Evolutionary conservation across 371 early-diverging fungal genomes (phyloP), one percentile per base, ranked within the genome.

Genomic region (Dichotomocladium elegans): DNA sequence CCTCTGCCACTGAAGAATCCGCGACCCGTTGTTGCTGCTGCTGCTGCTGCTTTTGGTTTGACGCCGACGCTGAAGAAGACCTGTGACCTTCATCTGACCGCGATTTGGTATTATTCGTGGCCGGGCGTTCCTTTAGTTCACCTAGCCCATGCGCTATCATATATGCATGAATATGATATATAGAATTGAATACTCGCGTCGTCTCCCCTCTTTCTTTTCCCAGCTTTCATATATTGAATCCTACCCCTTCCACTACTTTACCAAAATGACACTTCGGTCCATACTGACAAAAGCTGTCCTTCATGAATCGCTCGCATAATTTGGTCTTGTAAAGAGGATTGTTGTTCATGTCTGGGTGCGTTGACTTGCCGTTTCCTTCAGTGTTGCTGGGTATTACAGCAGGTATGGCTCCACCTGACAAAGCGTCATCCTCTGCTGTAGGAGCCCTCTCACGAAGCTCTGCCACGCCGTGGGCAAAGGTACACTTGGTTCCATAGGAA

Each of bases 221-320:
- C 43, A 14, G n/a, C n/a, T n/a, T n/a, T n/a, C n/a, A n/a, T n/a
- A n/a, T n/a, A n/a, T n/a, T n/a, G n/a, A n/a, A n/a, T n/a, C n/a
- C n/a, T 14, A 7, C 31, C 10, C 24, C 28, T 29, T 28, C 24
- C 14, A 19, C 31, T 29, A 31, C 33, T 67, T 47, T 70, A 54
- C 91, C 93, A 76, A 90, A 93, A 62, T 89, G 88, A 72, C 93
- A 93, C 53, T 87, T 86, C 14, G 81, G 82, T 19, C 88, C 88
- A 60, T 90, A 93, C 45, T 90, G 92, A 59, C 90, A 91, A 40
- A 83, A 87, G 41, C 80, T 83, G 24, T 89, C 89, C 55, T 77
- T 83, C 72, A 85, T 72, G 52, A 81, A 93, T 27, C 88, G 80
- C 60, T 91, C 90, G 60, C 93, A 93, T 25, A 90, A 61, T 25